These are phyloP conservation scores for Russula griseocarnosa DNA, from an alignment of 768 basidiomycete genomes.

Conservation along the genomic window DNA sequence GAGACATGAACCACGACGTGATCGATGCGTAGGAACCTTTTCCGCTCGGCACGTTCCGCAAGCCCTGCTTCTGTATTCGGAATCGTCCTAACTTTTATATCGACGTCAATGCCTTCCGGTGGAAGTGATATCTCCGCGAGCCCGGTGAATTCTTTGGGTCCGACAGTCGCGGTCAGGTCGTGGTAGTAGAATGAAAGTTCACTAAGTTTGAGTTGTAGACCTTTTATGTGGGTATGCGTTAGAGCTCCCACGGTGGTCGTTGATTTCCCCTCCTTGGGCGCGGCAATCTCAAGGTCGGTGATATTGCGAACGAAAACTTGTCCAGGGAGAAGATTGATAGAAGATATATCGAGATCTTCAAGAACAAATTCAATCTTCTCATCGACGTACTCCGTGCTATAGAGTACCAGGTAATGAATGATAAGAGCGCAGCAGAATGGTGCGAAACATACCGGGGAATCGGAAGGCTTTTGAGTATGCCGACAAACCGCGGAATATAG, in stretches of 20 bases:
- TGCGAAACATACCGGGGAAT: conserved; percentile 54
- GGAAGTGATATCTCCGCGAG: conserved; percentile 60
- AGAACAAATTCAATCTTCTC: conserved; percentile 66
- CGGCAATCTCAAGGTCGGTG: conserved; percentile 55
- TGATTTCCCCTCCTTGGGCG: conserved; percentile 37
- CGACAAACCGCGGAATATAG: conserved; percentile 59
- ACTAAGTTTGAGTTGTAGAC: conserved; percentile 55
- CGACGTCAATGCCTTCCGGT: conserved; percentile 62
- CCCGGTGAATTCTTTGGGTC: conserved; percentile 57
- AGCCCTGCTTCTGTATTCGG: conserved; percentile 45
- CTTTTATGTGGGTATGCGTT: conserved; percentile 62
- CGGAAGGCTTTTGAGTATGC: conserved; percentile 55
- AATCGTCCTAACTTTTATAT: conserved; percentile 61
- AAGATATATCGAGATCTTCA: conserved; percentile 68
- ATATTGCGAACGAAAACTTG: conserved; percentile 71
- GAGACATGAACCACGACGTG: conserved; percentile 51
- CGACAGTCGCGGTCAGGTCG: conserved; percentile 52
- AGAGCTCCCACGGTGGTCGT: conserved; percentile 56
- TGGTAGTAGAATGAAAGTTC: conserved; percentile 74
- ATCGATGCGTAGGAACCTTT: conserved; percentile 59
- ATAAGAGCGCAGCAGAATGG: neutral
- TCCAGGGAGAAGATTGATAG: conserved; percentile 61
- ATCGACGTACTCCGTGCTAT: conserved; percentile 69
- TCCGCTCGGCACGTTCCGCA: conserved; percentile 42
- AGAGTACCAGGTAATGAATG: neutral